These are phyloP conservation scores for Tylopilus intermedius DNA, from an alignment of 768 basidiomycete genomes.

Conservation along the genomic window DNA sequence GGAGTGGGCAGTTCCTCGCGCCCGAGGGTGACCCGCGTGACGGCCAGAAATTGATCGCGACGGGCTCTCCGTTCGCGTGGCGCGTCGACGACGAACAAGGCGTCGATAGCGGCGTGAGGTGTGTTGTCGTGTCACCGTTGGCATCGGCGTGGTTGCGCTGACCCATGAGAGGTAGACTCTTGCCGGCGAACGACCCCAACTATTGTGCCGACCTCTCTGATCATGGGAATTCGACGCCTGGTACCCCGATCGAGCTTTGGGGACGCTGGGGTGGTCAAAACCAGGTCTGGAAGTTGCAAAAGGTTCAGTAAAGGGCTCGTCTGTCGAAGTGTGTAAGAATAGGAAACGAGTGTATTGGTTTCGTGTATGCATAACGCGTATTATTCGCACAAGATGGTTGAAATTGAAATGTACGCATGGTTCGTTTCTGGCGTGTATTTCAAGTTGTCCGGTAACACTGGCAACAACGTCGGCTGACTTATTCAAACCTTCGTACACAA, in stretches of 20 bases:
- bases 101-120: slow-evolving; percentile 38
- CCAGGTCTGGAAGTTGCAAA: slow-evolving; percentile 43
- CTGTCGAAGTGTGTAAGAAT: not conserved
- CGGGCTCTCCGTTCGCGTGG: slow-evolving; percentile 39
- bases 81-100: slow-evolving; percentile 45
- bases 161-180: slow-evolving; percentile 34
- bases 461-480: no score
- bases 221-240: slow-evolving; percentile 41
- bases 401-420: no score
- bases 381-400: no score
- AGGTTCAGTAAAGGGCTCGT: slow-evolving; percentile 2
- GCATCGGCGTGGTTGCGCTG: not conserved
- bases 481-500: no score
- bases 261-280: slow-evolving; percentile 43
- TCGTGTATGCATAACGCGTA: no score
- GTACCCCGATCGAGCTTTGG: slow-evolving; percentile 47
- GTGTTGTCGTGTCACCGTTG: slow-evolving; percentile 7
- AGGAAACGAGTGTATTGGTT: not conserved
- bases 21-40: slow-evolving; percentile 29
- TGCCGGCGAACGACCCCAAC: slow-evolving; percentile 35
- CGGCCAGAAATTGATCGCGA: slow-evolving; percentile 39
- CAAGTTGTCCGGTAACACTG: no score
- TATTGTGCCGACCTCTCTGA: slow-evolving; percentile 46
- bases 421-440: no score
- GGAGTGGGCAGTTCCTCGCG: slow-evolving; percentile 39